Base-by-base conservation (phyloP, 139 green algal species). In the Chlorella vulgaris region DNA sequence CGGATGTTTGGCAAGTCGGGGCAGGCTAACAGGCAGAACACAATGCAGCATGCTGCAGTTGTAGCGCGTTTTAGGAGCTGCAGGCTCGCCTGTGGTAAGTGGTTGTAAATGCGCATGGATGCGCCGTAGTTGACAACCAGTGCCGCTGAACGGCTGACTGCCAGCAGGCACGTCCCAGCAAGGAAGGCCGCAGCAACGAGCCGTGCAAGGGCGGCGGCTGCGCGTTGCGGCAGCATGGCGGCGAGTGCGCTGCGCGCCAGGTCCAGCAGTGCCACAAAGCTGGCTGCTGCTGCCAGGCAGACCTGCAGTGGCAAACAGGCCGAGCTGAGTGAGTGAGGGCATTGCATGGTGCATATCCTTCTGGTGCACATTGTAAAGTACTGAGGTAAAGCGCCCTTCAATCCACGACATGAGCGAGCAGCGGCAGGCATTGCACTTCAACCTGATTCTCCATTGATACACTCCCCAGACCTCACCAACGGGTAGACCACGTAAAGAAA, bases 401-500 rank as follows among this genome's bases (percentile, higher is more conserved):
- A n/a, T n/a, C n/a, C n/a, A n/a, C n/a, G n/a, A n/a, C n/a, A n/a
- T n/a, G n/a, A n/a, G n/a, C n/a, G n/a, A n/a, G n/a, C n/a, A n/a
- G 13, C 47, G 47, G 47, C 47, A 58, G 47, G 47, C 47, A 58
- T 58, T 15, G 47, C 47, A 58, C n/a, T n/a, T n/a, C n/a, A n/a
- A n/a, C n/a, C n/a, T n/a, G n/a, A n/a, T n/a, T n/a, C n/a, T n/a
- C n/a, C n/a, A n/a, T n/a, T n/a, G n/a, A n/a, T n/a, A n/a, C n/a
- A n/a, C n/a, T 3, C 22, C 51, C 69, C 43, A 50, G n/a, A 4
- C 3, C 65, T 76, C 68, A 91, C 79, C 86, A 92, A 61, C 4
- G 90, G 88, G 47, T 96, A 96, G 15, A 93, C 87, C 6, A 93
- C 78, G 69, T 91, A 96, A 35, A 96, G 81, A 78, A 96, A 96